Evolutionary conservation across 495 filamentous ascomycete genomes (phyloP).

Genomic region (Aspergillus leporis): DNA sequence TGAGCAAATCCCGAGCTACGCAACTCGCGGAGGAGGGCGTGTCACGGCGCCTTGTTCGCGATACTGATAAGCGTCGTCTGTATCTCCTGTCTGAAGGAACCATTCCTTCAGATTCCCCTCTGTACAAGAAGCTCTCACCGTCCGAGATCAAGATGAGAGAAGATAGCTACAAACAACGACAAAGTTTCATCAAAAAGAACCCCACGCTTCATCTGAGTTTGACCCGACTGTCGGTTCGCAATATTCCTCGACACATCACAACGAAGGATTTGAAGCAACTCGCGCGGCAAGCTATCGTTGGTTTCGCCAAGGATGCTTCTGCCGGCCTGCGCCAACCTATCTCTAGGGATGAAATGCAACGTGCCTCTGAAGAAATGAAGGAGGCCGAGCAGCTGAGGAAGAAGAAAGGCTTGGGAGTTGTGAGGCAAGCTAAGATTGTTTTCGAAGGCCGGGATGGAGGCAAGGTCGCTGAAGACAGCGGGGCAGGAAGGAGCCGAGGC

Average conservation of each 20-base stretch:
- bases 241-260: constrained; percentile 79
- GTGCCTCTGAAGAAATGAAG: constrained; percentile 76
- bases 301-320: constrained; percentile 90
- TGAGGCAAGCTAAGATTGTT: constrained; percentile 92
- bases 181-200: constrained; percentile 85
- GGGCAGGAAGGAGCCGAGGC: constrained; percentile 80
- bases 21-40: constrained; percentile 70
- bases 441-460: constrained; percentile 82
- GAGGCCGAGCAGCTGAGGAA: constrained; percentile 76
- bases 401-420: constrained; percentile 83
- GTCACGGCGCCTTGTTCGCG: constrained; percentile 62
- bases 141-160: constrained; percentile 86
- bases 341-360: constrained; percentile 80
- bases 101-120: constrained; percentile 66
- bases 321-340: constrained; percentile 66
- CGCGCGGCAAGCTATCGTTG: constrained; percentile 85
- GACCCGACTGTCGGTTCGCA: constrained; percentile 90
- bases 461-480: constrained; percentile 72
- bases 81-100: constrained; percentile 88
- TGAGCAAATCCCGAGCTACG: constrained; percentile 73
- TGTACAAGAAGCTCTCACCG: constrained; percentile 73
- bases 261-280: constrained; percentile 91
- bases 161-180: constrained; percentile 82
- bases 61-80: constrained; percentile 88
- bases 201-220: constrained; percentile 86